Evolutionary conservation across 164 flowering plant species (phyloP).

Genomic region (Annona cherimola): DNA sequence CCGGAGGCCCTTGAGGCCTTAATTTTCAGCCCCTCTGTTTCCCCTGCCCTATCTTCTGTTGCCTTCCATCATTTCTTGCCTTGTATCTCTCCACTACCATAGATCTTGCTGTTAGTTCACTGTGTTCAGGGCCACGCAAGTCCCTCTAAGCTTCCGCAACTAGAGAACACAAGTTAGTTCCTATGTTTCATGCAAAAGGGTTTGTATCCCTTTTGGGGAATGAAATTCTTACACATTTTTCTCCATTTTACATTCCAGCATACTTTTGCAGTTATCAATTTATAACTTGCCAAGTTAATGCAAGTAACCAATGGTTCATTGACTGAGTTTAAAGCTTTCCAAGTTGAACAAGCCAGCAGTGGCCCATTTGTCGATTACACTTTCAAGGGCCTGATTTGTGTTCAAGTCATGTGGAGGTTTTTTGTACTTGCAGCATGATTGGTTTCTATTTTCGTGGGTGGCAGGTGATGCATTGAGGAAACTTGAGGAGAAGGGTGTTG

Average conservation of each 20-base stretch:
- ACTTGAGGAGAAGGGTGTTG: slow-evolving; percentile 86
- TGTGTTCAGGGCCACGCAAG: too few relatives aligned
- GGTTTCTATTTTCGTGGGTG: slow-evolving; percentile 9
- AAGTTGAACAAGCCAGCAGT: too few relatives aligned
- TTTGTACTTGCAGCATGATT: background rate
- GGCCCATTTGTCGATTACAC: background rate
- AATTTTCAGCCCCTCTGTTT: background rate
- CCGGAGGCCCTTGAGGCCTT: background rate
- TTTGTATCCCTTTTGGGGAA: too few relatives aligned
- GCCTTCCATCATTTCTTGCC: background rate
- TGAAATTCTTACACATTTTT: too few relatives aligned
- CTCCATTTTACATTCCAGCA: too few relatives aligned
- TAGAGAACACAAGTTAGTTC: too few relatives aligned
- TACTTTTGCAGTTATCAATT: too few relatives aligned
- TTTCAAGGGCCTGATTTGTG: background rate
- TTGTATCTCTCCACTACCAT: background rate
- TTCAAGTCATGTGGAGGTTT: background rate
- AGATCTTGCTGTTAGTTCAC: background rate
- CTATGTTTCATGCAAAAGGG: too few relatives aligned
- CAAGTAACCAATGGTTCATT: too few relatives aligned
- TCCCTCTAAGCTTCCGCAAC: too few relatives aligned
- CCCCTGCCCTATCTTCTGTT: background rate
- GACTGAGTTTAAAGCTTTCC: too few relatives aligned
- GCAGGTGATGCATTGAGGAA: slow-evolving; percentile 75
- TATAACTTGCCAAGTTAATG: too few relatives aligned